These are phyloP conservation scores for Fusarium miscanthi DNA, from an alignment of 2,329 filamentous ascomycete species.

Conservation along the genomic window DNA sequence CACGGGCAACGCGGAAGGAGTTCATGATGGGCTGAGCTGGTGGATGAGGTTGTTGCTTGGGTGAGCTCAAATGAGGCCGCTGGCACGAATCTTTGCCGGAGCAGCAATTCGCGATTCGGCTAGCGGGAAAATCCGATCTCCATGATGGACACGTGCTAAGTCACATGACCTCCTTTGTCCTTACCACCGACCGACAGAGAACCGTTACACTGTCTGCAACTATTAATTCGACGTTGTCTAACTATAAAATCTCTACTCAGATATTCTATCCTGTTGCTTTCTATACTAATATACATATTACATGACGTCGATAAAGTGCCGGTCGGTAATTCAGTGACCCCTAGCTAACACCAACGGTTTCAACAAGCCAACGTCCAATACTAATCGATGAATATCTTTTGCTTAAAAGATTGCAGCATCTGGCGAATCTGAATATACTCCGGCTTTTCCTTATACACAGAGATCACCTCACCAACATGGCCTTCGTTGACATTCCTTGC, in stretches of 20 bases:
- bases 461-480: neutral
- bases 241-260: too few species aligned
- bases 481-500: neutral
- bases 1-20: constrained; percentile 91
- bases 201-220: neutral
- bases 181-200: neutral
- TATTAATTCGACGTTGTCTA: neutral
- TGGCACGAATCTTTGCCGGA: constrained; percentile 61
- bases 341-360: neutral
- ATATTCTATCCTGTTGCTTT: neutral
- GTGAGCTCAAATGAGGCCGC: constrained; percentile 56
- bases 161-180: constrained; percentile 45
- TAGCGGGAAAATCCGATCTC: constrained; percentile 55
- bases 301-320: neutral
- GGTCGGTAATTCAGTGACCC: neutral
- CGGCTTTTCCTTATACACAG: neutral
- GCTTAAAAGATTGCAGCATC: neutral
- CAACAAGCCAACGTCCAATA: neutral
- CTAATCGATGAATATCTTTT: neutral
- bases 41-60: constrained; percentile 63
- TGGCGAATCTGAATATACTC: neutral
- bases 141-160: constrained; percentile 43
- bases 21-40: constrained; percentile 78
- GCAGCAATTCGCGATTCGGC: constrained; percentile 54
- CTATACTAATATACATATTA: neutral